Evolutionary conservation across 345 rosid species (phyloP).

Genomic region (Euphorbia tirucalli): DNA sequence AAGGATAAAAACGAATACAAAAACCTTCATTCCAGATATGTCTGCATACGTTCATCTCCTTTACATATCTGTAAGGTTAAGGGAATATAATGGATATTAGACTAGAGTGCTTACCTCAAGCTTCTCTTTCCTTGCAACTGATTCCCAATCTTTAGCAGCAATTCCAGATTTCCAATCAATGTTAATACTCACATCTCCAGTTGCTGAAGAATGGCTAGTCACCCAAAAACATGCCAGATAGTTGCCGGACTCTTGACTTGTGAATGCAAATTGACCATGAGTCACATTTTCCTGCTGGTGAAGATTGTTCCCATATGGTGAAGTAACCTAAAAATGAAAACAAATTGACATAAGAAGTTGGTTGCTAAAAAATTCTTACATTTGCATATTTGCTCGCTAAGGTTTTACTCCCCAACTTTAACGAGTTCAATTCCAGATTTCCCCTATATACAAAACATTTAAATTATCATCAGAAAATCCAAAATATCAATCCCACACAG

Average conservation of each 20-base stretch:
- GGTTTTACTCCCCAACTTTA: background rate
- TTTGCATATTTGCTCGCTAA: background rate
- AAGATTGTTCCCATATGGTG: constrained; percentile 65
- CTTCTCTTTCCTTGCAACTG: constrained; percentile 81
- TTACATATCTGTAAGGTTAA: background rate
- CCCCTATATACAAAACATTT: too few species aligned
- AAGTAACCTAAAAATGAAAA: constrained; percentile 50
- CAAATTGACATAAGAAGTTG: background rate
- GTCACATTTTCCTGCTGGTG: constrained; percentile 67
- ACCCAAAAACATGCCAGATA: constrained; percentile 75
- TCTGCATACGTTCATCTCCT: background rate
- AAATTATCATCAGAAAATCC: background rate
- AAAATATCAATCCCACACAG: background rate
- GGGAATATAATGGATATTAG: background rate
- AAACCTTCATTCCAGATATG: background rate
- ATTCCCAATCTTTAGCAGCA: constrained; percentile 87
- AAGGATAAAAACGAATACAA: background rate
- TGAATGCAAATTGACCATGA: constrained; percentile 88
- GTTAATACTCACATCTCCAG: constrained; percentile 53
- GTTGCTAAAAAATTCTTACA: background rate
- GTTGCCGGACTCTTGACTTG: constrained; percentile 76
- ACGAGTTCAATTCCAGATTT: background rate
- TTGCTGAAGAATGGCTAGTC: constrained; percentile 32
- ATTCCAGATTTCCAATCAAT: constrained; percentile 91
- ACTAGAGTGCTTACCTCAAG: constrained; percentile 56